Conservation (phyloP, 2,329 filamentous ascomycete species). For the Rhynchosporium agropyri region DNA sequence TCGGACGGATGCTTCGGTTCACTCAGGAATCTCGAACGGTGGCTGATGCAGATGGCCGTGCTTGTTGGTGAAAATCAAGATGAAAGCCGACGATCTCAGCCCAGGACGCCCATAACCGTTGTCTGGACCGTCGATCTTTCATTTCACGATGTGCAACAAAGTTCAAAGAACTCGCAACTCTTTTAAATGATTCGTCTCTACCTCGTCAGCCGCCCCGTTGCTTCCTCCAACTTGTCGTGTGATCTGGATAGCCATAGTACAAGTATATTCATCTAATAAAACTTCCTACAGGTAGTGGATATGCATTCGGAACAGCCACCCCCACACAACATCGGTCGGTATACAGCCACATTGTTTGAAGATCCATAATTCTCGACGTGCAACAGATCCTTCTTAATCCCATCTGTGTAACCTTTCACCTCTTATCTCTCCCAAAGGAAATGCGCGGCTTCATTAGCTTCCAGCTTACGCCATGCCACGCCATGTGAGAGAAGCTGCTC, state of each 20-base stretch:
- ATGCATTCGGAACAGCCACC: background rate
- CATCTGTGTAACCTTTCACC: constrained; percentile 8
- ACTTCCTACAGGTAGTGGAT: background rate
- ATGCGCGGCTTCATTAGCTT: background rate
- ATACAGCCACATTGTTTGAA: background rate
- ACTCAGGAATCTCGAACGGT: constrained; percentile 2
- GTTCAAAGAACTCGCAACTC: background rate
- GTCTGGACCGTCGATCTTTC: constrained; percentile 23
- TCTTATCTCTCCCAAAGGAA: background rate
- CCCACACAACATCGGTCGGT: background rate
- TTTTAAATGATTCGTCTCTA: constrained; percentile 3
- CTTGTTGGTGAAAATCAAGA: background rate
- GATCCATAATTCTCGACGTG: constrained; percentile 7
- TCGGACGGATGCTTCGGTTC: background rate
- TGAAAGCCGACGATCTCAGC: constrained; percentile 10
- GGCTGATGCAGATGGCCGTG: constrained; percentile 15
- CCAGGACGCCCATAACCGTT: constrained; percentile 6
- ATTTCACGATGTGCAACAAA: constrained; percentile 15
- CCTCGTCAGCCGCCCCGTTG: background rate
- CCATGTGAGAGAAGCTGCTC: background rate
- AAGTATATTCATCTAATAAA: background rate
- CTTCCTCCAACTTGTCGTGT: background rate
- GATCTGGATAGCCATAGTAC: background rate
- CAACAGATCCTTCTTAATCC: constrained; percentile 4
- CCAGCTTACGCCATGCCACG: background rate